Base-by-base conservation (phyloP, 2,329 filamentous ascomycete genomes). In the Lasiodiplodia hormozganensis region DNA sequence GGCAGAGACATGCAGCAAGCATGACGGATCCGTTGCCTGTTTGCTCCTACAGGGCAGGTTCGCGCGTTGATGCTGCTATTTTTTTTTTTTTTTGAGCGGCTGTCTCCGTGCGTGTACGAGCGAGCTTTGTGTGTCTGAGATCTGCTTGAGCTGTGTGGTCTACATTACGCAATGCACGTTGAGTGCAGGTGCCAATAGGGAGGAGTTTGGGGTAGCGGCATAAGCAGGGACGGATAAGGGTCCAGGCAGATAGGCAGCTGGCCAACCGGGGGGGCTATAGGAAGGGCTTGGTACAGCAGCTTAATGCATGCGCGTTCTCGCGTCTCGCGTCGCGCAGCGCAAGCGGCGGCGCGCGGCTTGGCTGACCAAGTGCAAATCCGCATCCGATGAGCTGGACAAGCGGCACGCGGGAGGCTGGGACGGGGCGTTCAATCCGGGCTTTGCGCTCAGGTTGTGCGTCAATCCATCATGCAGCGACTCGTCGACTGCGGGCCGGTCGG, bases 1-100 rank as follows among this genome's bases (percentile, higher is more conserved):
- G 31, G 6, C 43, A 64, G 47, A 64, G 60, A 64, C 60, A 64
- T 64, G 60, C 60, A 64, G 60, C 28, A 16, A 52, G 47, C 47
- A 64, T 51, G 8, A 28, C 60, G 47, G 60, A 64, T n/a, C 25
- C 60, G 12, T 52, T 52, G 34, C 60, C 60, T 38, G 47, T 18
- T 38, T 40, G 60, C 11, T 31, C 25, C 18, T n/a, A 62, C 21
- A 21, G 7, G 58, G 58, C 25, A 62, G 31, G 40, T 21, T n/a
- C 21, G 60, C n/a, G 14, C 36, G 60, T n/a, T 25, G 60, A 64
- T 52, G n/a, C 1, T 21, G n/a, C n/a, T 47, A 7, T 43, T 43
- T 43, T 43, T 18, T 43, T 40, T n/a, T 40, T 14, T 43, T 47
- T 21, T 8, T 16, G 8, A 21, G 12, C 60, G 60, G 60, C 38